These are phyloP conservation scores for Aureobasidium sp. DNA, from an alignment of 2,329 filamentous ascomycete genomes.

Conservation along the genomic window DNA sequence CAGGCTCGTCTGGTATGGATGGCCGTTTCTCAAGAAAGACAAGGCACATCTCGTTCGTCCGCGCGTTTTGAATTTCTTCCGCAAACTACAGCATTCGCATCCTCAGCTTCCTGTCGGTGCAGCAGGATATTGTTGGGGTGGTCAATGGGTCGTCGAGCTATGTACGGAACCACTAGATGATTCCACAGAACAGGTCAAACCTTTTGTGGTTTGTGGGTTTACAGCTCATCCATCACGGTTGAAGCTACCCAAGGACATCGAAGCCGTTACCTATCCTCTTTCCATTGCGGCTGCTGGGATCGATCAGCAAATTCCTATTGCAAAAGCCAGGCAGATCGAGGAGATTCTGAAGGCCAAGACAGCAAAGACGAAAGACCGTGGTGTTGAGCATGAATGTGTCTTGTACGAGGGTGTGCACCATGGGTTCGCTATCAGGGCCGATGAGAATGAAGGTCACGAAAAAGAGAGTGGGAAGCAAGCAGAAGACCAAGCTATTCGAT, in stretches of 20 bases:
- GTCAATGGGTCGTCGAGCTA: constrained; percentile 29
- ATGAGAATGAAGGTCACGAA: constrained; percentile 28
- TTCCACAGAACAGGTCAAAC: background rate
- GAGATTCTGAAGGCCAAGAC: constrained; percentile 30
- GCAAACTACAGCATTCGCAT: constrained; percentile 24
- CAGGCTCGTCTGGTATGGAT: constrained; percentile 20
- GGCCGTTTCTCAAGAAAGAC: constrained; percentile 25
- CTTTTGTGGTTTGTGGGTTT: constrained; percentile 13
- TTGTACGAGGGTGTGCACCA: constrained; percentile 32
- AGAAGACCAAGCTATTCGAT: constrained; percentile 32
- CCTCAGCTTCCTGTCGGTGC: constrained; percentile 27
- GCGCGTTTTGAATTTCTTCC: constrained; percentile 26
- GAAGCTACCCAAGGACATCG: constrained; percentile 29
- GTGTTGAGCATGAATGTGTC: constrained; percentile 32
- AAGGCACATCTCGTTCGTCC: constrained; percentile 24
- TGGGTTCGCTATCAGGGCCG: constrained; percentile 33
- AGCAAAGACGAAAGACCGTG: constrained; percentile 26
- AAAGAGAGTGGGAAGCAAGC: constrained; percentile 30
- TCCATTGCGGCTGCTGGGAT: constrained; percentile 30
- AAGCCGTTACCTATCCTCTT: constrained; percentile 28
- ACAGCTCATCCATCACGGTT: constrained; percentile 30
- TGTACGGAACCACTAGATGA: constrained; percentile 22
- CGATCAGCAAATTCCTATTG: constrained; percentile 25
- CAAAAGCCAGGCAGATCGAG: constrained; percentile 29
- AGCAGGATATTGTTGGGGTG: constrained; percentile 34